Evolutionary conservation across 2,329 filamentous ascomycete species (phyloP).

Genomic region (Aspergillus sp.): DNA sequence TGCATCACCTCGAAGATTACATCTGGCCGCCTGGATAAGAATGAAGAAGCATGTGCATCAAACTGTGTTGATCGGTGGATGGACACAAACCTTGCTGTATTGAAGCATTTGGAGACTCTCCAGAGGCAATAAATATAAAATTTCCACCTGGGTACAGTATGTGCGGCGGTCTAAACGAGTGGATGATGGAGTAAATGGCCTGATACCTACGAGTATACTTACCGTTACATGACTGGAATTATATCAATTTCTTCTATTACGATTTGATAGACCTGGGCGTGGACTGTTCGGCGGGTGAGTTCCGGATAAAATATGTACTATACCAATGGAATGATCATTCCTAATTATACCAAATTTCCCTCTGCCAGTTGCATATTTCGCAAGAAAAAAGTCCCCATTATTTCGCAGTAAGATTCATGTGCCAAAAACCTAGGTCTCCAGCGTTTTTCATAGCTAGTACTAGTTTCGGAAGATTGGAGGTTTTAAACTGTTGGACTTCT

Average conservation of each 20-base stretch:
- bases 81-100: conserved; percentile 81
- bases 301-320: neutral
- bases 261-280: neutral
- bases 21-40: conserved; percentile 68
- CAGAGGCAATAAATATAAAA: conserved; percentile 37
- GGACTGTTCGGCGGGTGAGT: neutral
- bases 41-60: conserved; percentile 78
- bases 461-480: neutral
- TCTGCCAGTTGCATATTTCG: neutral
- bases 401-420: neutral
- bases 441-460: neutral
- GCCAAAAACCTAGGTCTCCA: neutral
- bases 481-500: conserved; percentile 2
- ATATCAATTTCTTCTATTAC: neutral
- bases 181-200: neutral
- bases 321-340: neutral
- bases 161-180: neutral
- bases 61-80: conserved; percentile 95
- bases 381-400: neutral
- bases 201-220: neutral
- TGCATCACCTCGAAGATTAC: conserved; percentile 77
- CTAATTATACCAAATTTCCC: neutral
- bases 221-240: neutral
- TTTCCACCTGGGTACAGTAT: neutral
- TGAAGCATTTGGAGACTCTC: conserved; percentile 76